Percentiles rank a stretch among this genome's conserved stretches.
These are phyloP conservation scores for Babjeviella inositovora DNA, from an alignment of 805 yeast species.

Conservation along the genomic window DNA sequence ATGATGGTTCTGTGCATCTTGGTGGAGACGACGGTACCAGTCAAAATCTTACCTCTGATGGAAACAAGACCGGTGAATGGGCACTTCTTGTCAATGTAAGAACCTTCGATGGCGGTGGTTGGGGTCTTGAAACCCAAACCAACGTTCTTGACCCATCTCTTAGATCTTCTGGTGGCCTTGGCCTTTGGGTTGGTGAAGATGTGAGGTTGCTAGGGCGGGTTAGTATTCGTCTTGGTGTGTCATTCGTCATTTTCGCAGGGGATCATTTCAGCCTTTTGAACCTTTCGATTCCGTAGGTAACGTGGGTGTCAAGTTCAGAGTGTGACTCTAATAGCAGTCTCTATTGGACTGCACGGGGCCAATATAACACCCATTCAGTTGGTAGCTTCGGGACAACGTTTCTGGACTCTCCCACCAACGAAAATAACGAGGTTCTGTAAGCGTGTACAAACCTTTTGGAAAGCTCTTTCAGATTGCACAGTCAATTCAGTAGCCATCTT, in stretches of 20 bases:
- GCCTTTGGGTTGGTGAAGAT: slow-evolving; percentile 99
- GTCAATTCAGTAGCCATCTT: slow-evolving; percentile 99
- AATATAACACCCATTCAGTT: too few species aligned
- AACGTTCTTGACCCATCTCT: slow-evolving; percentile 99
- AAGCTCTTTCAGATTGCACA: slow-evolving; percentile 99
- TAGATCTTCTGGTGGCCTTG: slow-evolving; percentile 95
- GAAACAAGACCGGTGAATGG: slow-evolving; percentile 96
- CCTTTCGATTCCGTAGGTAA: too few species aligned
- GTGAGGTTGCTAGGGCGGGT: slow-evolving; percentile 93
- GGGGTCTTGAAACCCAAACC: slow-evolving; percentile 99
- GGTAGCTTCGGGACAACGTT: too few species aligned
- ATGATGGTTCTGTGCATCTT: slow-evolving; percentile 99
- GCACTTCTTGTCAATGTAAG: slow-evolving; percentile 99
- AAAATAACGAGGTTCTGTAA: not conserved
- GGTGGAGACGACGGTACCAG: slow-evolving; percentile 99
- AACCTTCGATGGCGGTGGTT: slow-evolving; percentile 93
- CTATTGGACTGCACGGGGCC: too few species aligned
- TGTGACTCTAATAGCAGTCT: too few species aligned
- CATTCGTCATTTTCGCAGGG: too few species aligned
- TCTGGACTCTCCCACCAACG: not conserved
- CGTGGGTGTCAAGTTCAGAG: too few species aligned
- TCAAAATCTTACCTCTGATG: slow-evolving; percentile 98
- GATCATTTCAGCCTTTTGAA: too few species aligned
- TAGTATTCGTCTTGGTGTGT: too few species aligned
- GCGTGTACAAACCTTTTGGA: slow-evolving; percentile 93